These are phyloP conservation scores for Adansonia gregorii DNA, from an alignment of 441 rosid species.

Conservation along the genomic window DNA sequence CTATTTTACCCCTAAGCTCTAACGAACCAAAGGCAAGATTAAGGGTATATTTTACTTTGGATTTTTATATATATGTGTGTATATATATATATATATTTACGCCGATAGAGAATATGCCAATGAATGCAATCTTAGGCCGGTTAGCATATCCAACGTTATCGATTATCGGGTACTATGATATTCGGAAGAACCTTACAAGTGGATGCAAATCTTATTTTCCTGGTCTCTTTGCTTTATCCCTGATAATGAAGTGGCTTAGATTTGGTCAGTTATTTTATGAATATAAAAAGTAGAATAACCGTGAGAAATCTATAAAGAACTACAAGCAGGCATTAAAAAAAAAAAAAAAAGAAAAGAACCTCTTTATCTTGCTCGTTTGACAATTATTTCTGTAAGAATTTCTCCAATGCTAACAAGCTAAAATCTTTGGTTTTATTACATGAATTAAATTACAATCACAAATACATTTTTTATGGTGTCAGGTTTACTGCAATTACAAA, in stretches of 20 bases:
- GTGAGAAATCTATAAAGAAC: not conserved
- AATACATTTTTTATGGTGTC: no score
- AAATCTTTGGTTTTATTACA: not conserved
- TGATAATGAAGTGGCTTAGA: not conserved
- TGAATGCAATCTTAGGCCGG: slow-evolving; percentile 7
- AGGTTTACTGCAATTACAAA: no score
- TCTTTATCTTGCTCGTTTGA: not conserved
- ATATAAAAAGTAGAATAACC: not conserved
- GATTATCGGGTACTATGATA: not conserved
- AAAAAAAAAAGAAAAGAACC: not conserved
- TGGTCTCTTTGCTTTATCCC: not conserved
- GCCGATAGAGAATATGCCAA: not conserved
- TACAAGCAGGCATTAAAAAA: not conserved
- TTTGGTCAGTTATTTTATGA: not conserved
- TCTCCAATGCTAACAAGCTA: not conserved
- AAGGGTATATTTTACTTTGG: no score
- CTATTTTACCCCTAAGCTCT: no score
- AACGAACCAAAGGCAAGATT: no score
- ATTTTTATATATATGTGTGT: no score
- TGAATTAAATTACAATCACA: no score
- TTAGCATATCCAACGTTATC: not conserved
- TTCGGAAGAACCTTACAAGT: not conserved
- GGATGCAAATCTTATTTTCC: not conserved
- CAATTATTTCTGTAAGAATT: not conserved
- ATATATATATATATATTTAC: not conserved